Evolutionary conservation across 2,329 filamentous ascomycete genomes (phyloP).

Genomic region (Fusarium xyrophilum): DNA sequence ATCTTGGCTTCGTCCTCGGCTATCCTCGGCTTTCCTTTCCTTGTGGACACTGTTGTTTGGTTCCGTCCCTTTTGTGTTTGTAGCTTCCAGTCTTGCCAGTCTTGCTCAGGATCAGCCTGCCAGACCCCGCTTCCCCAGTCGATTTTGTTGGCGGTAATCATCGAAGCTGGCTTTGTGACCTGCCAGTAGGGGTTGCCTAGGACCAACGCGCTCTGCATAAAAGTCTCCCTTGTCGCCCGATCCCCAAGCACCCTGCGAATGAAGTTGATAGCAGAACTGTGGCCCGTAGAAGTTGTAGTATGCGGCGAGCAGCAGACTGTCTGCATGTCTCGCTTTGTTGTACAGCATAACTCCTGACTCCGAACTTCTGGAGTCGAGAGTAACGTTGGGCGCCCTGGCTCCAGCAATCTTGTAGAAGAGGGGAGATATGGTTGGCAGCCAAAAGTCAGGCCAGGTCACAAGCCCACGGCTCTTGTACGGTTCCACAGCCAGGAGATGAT

Average conservation of each 20-base stretch:
- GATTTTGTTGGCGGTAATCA: slow-evolving; percentile 19
- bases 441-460: slow-evolving; percentile 40
- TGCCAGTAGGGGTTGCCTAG: slow-evolving; percentile 34
- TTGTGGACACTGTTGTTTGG: not conserved
- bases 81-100: slow-evolving; percentile 35
- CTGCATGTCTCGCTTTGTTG: slow-evolving; percentile 30
- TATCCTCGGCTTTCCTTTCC: not conserved
- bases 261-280: slow-evolving; percentile 36
- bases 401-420: slow-evolving; percentile 36
- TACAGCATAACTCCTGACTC: slow-evolving; percentile 37
- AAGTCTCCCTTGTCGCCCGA: slow-evolving; percentile 39
- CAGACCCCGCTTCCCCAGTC: slow-evolving; percentile 39
- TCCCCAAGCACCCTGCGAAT: slow-evolving; percentile 39
- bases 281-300: slow-evolving; percentile 40
- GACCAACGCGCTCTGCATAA: slow-evolving; percentile 30
- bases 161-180: slow-evolving; percentile 15
- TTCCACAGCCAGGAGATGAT: slow-evolving; percentile 28
- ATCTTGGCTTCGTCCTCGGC: not conserved
- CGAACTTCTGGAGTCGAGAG: slow-evolving; percentile 28
- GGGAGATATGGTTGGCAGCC: slow-evolving; percentile 37
- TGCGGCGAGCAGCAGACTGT: slow-evolving; percentile 32
- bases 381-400: slow-evolving; percentile 19
- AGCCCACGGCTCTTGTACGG: slow-evolving; percentile 29
- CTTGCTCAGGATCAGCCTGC: slow-evolving; percentile 38
- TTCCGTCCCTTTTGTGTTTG: not conserved